A percentile compares a stretch with the other conserved stretches of the same genome.
Conservation (phyloP, 2,329 filamentous ascomycete species). For the Colletotrichum gigasporum region DNA sequence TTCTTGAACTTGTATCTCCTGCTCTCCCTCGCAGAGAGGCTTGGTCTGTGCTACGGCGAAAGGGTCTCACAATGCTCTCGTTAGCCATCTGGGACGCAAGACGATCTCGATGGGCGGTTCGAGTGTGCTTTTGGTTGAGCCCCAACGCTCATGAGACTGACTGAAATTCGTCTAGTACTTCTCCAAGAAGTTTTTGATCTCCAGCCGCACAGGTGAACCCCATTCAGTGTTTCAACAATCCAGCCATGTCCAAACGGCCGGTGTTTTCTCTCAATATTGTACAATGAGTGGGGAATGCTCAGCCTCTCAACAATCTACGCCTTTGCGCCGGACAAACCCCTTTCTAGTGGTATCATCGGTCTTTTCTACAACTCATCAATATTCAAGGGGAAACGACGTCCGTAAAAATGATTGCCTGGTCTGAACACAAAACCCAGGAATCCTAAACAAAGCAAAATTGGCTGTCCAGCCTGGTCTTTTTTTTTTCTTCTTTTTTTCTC, state of each 20-base stretch:
- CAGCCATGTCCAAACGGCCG: neutral
- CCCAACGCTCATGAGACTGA: too few relatives aligned
- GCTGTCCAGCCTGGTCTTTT: neutral
- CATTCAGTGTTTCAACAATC: neutral
- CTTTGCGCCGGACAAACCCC: constrained; percentile 11
- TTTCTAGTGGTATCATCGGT: constrained; percentile 28
- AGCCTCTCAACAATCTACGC: constrained; percentile 11
- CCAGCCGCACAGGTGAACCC: neutral
- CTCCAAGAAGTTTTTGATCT: too few relatives aligned
- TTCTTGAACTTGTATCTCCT: too few relatives aligned
- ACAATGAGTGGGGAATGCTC: constrained; percentile 18
- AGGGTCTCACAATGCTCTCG: too few relatives aligned
- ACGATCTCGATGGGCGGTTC: too few relatives aligned
- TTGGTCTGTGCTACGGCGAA: too few relatives aligned
- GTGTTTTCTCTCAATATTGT: constrained; percentile 9
- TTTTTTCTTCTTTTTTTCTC: too few relatives aligned
- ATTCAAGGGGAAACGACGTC: neutral
- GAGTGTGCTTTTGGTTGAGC: too few relatives aligned
- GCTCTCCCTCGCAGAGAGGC: too few relatives aligned
- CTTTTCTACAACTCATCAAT: neutral
- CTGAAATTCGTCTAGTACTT: too few relatives aligned
- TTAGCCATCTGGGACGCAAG: too few relatives aligned
- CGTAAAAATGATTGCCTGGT: neutral
- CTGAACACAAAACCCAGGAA: neutral
- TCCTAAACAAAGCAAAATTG: neutral